Percentiles rank a stretch among this genome's conserved stretches.
Conservation (phyloP, 106 monocot genomes). For the Dioscorea alata region DNA sequence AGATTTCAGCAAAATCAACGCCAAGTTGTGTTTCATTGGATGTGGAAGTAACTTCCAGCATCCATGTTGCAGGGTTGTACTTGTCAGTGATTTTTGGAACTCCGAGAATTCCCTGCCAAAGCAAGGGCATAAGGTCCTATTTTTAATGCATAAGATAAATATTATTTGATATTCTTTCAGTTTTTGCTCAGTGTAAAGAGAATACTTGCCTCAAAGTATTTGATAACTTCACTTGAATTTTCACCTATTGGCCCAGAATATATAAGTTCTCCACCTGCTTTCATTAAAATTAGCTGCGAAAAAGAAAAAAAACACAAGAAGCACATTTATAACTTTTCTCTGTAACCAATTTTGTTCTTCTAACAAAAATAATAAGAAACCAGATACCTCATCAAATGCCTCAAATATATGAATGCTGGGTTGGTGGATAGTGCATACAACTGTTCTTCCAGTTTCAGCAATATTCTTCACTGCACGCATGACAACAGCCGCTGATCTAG, state of each 20-base stretch:
- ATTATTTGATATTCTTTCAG: too few relatives aligned
- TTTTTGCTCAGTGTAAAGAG: background rate
- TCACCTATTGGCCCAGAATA: slow-evolving; percentile 56
- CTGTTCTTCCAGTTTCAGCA: slow-evolving; percentile 65
- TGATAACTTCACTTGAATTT: slow-evolving; percentile 59
- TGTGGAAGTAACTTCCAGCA: slow-evolving; percentile 67
- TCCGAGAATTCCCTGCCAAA: slow-evolving; percentile 46
- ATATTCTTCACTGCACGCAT: slow-evolving; percentile 77
- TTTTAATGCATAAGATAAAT: too few relatives aligned
- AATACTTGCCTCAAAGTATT: slow-evolving; percentile 65
- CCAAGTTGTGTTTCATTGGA: slow-evolving; percentile 49
- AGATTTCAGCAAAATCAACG: slow-evolving; percentile 56
- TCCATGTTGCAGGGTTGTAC: slow-evolving; percentile 87
- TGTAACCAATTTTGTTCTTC: background rate
- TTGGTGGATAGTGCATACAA: slow-evolving; percentile 77
- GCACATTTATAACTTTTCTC: background rate
- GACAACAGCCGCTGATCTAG: slow-evolving; percentile 73
- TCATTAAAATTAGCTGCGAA: slow-evolving; percentile 60
- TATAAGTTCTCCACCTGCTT: slow-evolving; percentile 63
- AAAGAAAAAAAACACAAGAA: background rate
- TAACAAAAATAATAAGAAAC: background rate
- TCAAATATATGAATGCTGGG: slow-evolving; percentile 77
- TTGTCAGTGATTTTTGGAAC: slow-evolving; percentile 62
- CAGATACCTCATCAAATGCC: slow-evolving; percentile 70
- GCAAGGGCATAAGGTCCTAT: background rate